Evolutionary conservation across 1,284 basidiomycete species (phyloP).

Genomic region (Malassezia sp.): DNA sequence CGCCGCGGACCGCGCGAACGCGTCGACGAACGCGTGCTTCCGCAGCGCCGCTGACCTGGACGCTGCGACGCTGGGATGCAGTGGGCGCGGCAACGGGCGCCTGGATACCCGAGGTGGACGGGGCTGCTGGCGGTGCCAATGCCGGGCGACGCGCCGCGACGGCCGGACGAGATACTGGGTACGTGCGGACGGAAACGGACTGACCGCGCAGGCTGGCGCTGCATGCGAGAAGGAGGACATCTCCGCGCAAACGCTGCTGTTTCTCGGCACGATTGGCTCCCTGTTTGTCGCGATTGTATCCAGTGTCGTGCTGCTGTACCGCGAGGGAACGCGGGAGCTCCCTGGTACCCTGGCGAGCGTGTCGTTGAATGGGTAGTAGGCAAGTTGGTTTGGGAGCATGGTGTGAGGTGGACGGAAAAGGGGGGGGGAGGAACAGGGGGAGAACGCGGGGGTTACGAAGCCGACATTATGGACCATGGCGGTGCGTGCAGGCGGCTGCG

Average conservation of each 20-base stretch:
- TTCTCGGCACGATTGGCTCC: slow-evolving; percentile 23
- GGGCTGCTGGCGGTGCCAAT: slow-evolving; percentile 36
- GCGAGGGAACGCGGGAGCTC: slow-evolving; percentile 25
- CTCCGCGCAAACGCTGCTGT: slow-evolving; percentile 27
- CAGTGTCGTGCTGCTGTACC: slow-evolving; percentile 26
- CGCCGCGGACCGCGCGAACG: not conserved
- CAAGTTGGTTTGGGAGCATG: too few relatives aligned
- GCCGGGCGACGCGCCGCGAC: slow-evolving; percentile 16
- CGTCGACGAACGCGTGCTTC: slow-evolving; percentile 20
- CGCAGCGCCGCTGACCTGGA: slow-evolving; percentile 19
- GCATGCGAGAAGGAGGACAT: slow-evolving; percentile 43
- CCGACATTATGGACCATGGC: too few relatives aligned
- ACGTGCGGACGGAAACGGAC: not conserved
- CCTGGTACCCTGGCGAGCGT: slow-evolving; percentile 36
- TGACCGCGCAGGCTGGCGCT: slow-evolving; percentile 24
- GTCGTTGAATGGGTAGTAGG: slow-evolving; percentile 14
- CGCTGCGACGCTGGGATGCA: slow-evolving; percentile 29
- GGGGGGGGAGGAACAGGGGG: not conserved
- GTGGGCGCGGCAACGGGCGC: slow-evolving; percentile 28
- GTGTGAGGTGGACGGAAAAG: too few relatives aligned
- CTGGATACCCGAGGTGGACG: slow-evolving; percentile 27
- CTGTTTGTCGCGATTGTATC: slow-evolving; percentile 22
- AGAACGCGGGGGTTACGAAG: not conserved
- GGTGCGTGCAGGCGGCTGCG: too few relatives aligned
- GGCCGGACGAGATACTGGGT: slow-evolving; percentile 27